These are phyloP conservation scores for Coemansia sp. DNA, from an alignment of 192 early-diverging fungal genomes.

Conservation along the genomic window DNA sequence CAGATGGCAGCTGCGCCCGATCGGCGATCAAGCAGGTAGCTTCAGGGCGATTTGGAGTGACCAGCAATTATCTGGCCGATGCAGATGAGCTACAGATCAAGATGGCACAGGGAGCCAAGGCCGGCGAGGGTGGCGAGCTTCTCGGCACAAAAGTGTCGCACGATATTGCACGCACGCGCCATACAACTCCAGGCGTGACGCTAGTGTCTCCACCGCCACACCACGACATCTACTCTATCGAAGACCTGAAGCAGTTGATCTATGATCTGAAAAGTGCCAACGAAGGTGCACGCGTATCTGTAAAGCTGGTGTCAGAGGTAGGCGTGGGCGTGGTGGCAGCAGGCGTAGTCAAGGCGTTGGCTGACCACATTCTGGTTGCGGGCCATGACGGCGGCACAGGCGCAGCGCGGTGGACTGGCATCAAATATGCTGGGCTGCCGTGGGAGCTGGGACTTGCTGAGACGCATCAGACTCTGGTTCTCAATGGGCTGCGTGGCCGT, in stretches of 20 bases:
- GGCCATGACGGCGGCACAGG: constrained; percentile 99
- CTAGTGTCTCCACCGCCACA: constrained; percentile 97
- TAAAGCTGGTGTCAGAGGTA: constrained; percentile 97
- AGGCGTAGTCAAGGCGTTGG: constrained; percentile 96
- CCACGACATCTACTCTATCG: constrained; percentile 99
- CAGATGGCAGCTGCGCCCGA: constrained; percentile 78
- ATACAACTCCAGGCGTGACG: constrained; percentile 93
- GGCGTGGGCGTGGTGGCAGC: constrained; percentile 97
- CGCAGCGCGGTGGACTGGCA: constrained; percentile 95
- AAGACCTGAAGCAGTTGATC: constrained; percentile 98
- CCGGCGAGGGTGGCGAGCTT: constrained; percentile 94
- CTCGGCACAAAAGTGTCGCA: constrained; percentile 72
- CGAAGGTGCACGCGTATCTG: constrained; percentile 85
- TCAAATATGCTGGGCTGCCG: constrained; percentile 96
- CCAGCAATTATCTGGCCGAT: constrained; percentile 89
- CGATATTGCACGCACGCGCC: constrained; percentile 82
- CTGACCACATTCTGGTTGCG: constrained; percentile 91
- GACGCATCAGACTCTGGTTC: constrained; percentile 97
- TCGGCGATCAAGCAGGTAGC: constrained; percentile 99
- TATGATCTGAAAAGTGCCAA: constrained; percentile 97
- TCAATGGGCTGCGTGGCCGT: constrained; percentile 94
- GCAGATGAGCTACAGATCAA: constrained; percentile 99
- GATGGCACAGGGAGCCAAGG: constrained; percentile 99
- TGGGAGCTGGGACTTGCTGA: constrained; percentile 99
- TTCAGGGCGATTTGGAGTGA: constrained; percentile 97